These are phyloP conservation scores for Lentinula aciculospora DNA, from an alignment of 768 basidiomycete genomes.

Conservation along the genomic window DNA sequence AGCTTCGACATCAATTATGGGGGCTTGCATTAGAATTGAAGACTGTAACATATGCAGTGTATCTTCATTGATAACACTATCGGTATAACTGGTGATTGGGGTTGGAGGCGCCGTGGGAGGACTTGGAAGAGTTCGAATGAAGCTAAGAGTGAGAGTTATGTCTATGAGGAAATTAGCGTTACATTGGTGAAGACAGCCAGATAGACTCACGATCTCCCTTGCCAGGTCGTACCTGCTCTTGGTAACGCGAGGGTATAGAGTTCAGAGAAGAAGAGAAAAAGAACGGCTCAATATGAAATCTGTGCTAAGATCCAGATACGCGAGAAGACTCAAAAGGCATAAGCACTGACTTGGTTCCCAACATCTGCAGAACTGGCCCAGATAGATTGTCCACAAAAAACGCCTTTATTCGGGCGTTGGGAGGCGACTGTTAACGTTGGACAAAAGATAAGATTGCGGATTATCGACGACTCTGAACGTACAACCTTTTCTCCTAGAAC, in stretches of 20 bases:
- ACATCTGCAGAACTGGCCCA: constrained; percentile 24
- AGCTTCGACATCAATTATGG: constrained; percentile 27
- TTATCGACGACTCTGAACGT: not conserved
- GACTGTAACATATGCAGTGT: constrained; percentile 4
- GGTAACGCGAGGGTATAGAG: constrained; percentile 37
- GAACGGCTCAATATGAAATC: constrained; percentile 37
- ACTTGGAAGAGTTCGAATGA: constrained; percentile 15
- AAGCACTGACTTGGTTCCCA: constrained; percentile 29
- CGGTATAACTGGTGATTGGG: not conserved
- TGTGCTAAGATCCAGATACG: constrained; percentile 13
- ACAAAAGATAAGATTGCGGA: not conserved
- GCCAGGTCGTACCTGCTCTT: constrained; percentile 22
- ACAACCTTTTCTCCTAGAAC: constrained; percentile 21
- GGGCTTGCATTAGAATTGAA: constrained; percentile 10
- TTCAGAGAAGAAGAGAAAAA: constrained; percentile 38
- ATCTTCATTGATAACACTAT: not conserved
- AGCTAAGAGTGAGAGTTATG: constrained; percentile 37
- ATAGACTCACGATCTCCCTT: constrained; percentile 31
- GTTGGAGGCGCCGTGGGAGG: not conserved
- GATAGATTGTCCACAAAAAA: constrained; percentile 32
- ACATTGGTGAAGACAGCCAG: not conserved
- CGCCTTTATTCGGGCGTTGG: constrained; percentile 22
- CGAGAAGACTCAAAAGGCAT: not conserved
- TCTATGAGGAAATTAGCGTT: constrained; percentile 18
- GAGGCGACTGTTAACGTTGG: constrained; percentile 14